phyloP scores from a whole-genome alignment of 2,329 filamentous ascomycete species.

The Cercospora sp. region DNA sequence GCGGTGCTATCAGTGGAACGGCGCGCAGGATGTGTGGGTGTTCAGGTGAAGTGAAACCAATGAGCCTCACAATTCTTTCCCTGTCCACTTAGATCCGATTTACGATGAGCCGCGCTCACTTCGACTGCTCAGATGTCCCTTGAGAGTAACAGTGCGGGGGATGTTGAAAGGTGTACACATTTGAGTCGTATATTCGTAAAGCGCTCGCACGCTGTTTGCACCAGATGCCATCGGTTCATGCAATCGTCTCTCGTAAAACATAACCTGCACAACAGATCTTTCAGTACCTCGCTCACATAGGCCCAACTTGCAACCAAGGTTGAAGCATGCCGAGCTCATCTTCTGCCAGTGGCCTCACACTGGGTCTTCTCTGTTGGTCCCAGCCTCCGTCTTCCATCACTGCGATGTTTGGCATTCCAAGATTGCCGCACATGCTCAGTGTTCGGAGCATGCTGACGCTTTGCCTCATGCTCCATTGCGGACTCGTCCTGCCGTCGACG shows the following conservation, averaged over 20 bases:
- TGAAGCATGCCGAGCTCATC: slow-evolving; percentile 26
- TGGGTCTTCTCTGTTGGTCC: slow-evolving; percentile 24
- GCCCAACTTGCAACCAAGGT: slow-evolving; percentile 22
- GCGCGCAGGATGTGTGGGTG: background rate
- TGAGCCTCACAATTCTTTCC: background rate
- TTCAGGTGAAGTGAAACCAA: background rate
- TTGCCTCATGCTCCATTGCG: slow-evolving; percentile 32
- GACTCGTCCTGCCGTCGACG: slow-evolving; percentile 3
- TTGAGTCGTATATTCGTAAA: background rate
- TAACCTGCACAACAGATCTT: background rate
- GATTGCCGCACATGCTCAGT: slow-evolving; percentile 33
- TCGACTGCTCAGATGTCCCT: background rate
- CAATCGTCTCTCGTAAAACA: background rate
- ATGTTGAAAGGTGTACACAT: background rate
- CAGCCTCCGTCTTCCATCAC: slow-evolving; percentile 23
- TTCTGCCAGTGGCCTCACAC: slow-evolving; percentile 24
- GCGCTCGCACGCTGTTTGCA: background rate
- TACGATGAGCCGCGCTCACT: background rate
- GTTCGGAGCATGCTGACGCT: slow-evolving; percentile 36
- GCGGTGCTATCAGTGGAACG: background rate
- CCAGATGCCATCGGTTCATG: background rate
- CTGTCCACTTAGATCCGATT: background rate
- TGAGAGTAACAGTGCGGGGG: background rate
- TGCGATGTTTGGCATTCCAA: slow-evolving; percentile 34
- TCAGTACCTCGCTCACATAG: background rate